These are phyloP conservation scores for Zalaria obscura DNA, from an alignment of 2,329 filamentous ascomycete species.

Conservation along the genomic window DNA sequence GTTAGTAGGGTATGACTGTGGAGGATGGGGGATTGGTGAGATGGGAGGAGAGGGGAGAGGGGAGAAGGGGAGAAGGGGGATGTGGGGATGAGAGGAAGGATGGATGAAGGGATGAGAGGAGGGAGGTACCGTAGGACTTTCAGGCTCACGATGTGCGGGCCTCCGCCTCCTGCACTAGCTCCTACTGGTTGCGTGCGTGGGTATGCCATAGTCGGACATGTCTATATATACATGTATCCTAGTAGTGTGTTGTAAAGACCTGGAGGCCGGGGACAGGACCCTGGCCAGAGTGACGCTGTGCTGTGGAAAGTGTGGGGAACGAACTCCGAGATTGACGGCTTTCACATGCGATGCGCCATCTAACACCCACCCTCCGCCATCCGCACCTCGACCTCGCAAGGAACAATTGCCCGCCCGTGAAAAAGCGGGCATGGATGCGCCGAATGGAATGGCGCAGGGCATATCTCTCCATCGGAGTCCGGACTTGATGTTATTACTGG, in stretches of 20 bases:
- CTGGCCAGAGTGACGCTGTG: too few species aligned
- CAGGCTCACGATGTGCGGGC: conserved; percentile 68
- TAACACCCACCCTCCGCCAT: too few species aligned
- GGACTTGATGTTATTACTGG: conserved; percentile 5
- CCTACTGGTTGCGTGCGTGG: background rate
- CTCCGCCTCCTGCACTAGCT: conserved; percentile 5
- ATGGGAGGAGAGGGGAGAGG: conserved; percentile 22
- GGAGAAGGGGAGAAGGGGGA: conserved; percentile 58
- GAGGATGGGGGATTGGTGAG: conserved; percentile 3
- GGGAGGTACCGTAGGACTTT: conserved; percentile 70
- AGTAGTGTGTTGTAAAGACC: background rate
- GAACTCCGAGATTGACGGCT: too few species aligned
- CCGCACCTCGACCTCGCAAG: too few species aligned
- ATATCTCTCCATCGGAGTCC: conserved; percentile 1
- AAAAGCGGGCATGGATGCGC: too few species aligned
- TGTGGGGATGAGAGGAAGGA: conserved; percentile 58
- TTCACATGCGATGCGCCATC: too few species aligned
- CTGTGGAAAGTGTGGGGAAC: too few species aligned
- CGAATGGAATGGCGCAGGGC: too few species aligned
- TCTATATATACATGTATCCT: too few species aligned
- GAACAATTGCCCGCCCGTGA: too few species aligned
- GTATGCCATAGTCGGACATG: conserved; percentile 2
- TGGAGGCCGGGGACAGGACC: too few species aligned
- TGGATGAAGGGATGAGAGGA: conserved; percentile 39
- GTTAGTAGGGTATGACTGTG: background rate